Base-by-base conservation (phyloP, 306 rosid genomes). In the Corylus americana region DNA sequence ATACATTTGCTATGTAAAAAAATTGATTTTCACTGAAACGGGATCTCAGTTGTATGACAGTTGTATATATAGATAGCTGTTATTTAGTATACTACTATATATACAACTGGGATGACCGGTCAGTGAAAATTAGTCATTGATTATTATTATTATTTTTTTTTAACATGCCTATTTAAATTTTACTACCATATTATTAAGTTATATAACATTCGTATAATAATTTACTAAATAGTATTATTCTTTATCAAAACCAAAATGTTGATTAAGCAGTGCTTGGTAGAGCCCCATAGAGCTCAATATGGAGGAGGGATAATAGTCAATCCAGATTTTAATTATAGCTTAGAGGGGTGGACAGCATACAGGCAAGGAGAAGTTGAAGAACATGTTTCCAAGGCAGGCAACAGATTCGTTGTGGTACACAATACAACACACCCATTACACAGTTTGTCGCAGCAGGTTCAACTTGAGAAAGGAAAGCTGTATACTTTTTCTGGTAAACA, bases 221-320 rank as follows among this genome's bases (percentile, higher is more conserved):
- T 35, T 1, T 35, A 35, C 39, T 35, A 35, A 35, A 35, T 35
- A 35, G 39, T 35, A 1, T 35, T 35, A 35, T 22, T 25, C 0
- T 73, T 75, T 82, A 37, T 22, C 22, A 22, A 22, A 22, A 29
- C 25, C 13, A 58, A 72, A 70, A 42, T 11, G 7, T 71, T 87
- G 78, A 84, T 77, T 9, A 64, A 74, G 71, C 89, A 94, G 98
- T 94, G 98, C n/a, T 64, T 82, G 83, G 80, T 0, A 71, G 90
- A 87, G 81, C 92, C 98, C 29, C 35, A 66, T 5, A 85, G 55
- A 76, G 85, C 89, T 80, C 85, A 80, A 17, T 85, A 92, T 82
- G 92, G 91, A 77, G 98, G 98, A 44, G 98, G 98, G 53, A 79
- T 92, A 39, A 85, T 94, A 75, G 87, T 84, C n/a, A 94, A 94